Percentiles rank a stretch among this genome's conserved stretches.
Evolutionary conservation across 331 rosid species (phyloP).

Genomic region (Saraca asoca): DNA sequence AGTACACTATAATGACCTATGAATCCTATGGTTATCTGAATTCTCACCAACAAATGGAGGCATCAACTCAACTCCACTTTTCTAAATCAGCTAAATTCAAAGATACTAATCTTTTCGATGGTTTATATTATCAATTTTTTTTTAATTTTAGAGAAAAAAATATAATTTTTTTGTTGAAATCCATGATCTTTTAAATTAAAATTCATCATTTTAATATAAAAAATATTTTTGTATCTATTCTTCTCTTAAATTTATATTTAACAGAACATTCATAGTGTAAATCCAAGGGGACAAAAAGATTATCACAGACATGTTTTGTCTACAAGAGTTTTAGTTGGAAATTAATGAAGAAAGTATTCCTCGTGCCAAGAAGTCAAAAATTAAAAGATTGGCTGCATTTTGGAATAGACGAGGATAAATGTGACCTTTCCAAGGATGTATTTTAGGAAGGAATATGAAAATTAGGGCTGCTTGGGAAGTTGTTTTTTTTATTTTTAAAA

Average conservation of each 20-base stretch:
- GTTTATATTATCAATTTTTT: no score
- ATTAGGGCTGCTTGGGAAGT: no score
- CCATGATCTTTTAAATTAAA: no score
- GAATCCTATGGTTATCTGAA: background rate
- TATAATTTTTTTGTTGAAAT: no score
- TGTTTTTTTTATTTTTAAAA: no score
- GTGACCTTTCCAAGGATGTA: background rate
- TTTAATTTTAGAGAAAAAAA: no score
- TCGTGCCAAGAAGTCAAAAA: constrained; percentile 35
- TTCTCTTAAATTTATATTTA: no score
- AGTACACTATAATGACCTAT: background rate
- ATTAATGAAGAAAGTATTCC: background rate
- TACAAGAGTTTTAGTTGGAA: background rate
- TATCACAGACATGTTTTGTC: background rate
- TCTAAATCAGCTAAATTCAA: background rate
- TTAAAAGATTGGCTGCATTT: constrained; percentile 15
- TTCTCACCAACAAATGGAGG: background rate
- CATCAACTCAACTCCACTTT: background rate
- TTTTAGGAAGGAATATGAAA: no score
- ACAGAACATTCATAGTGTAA: no score
- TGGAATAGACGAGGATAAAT: background rate
- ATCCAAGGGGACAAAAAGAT: background rate
- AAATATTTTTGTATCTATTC: no score
- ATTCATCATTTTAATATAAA: no score
- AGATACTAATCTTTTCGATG: no score